These are phyloP conservation scores for Poa annua DNA, from an alignment of 176 grass and related monocot genomes.

Conservation along the genomic window DNA sequence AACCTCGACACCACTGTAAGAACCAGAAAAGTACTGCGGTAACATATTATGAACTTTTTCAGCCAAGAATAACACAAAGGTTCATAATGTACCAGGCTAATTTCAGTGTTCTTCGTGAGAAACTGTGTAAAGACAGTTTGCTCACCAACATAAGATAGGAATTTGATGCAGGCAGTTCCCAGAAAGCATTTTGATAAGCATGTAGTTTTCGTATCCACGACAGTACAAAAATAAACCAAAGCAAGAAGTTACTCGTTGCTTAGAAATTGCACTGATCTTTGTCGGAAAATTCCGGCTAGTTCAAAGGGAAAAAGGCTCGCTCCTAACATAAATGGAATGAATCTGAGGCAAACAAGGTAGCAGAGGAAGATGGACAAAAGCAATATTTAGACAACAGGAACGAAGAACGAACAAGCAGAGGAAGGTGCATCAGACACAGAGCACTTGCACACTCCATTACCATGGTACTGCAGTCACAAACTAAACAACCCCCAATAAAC, in stretches of 20 bases:
- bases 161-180: not conserved
- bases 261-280: not conserved
- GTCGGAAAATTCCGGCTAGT: not conserved
- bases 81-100: not conserved
- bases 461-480: constrained; percentile 16
- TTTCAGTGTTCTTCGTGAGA: too few species aligned
- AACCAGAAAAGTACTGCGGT: not conserved
- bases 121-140: not conserved
- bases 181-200: not conserved
- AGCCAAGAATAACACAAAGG: constrained; percentile 11
- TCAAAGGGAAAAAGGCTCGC: too few species aligned
- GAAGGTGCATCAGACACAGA: not conserved
- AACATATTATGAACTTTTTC: constrained; percentile 19
- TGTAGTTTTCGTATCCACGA: not conserved
- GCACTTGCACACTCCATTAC: not conserved
- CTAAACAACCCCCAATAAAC: not conserved
- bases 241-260: not conserved
- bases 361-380: constrained; percentile 15
- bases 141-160: not conserved
- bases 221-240: not conserved
- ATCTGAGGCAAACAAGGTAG: not conserved
- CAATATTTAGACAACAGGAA: not conserved
- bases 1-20: not conserved
- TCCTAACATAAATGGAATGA: too few species aligned
- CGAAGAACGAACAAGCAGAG: constrained; percentile 2